Evolutionary conservation across 345 rosid species (phyloP).

Genomic region (Ceriops decandra): DNA sequence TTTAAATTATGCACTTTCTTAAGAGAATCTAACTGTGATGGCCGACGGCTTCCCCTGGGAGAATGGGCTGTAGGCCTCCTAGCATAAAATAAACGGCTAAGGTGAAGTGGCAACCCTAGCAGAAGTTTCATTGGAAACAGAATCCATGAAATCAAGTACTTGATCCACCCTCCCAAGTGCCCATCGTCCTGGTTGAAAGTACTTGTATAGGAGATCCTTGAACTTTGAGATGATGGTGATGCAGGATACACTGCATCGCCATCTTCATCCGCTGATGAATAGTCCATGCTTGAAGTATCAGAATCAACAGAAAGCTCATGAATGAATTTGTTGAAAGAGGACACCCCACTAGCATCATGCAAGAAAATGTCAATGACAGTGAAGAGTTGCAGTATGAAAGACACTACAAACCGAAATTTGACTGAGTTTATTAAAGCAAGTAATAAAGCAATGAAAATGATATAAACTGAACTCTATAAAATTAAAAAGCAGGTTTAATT

Average conservation of each 20-base stretch:
- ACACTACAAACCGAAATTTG: background rate
- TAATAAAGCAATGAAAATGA: no score
- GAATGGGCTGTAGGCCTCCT: conserved; percentile 32
- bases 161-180: conserved; percentile 49
- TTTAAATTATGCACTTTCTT: conserved; percentile 44
- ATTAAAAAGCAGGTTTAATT: no score
- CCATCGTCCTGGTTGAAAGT: conserved; percentile 34
- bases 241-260: conserved; percentile 49
- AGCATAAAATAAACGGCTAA: conserved; percentile 37
- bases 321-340: conserved; percentile 89
- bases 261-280: conserved; percentile 80
- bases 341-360: conserved; percentile 61
- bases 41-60: conserved; percentile 32
- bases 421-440: no score
- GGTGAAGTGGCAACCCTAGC: conserved; percentile 43
- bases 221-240: conserved; percentile 70
- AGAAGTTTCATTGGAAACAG: conserved; percentile 57
- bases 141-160: conserved; percentile 53
- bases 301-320: conserved; percentile 82
- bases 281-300: conserved; percentile 65
- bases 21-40: conserved; percentile 32
- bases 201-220: conserved; percentile 58
- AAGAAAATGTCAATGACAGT: conserved; percentile 8
- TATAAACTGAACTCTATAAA: no score
- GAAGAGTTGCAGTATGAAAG: background rate